Evolutionary conservation across 2,329 filamentous ascomycete genomes (phyloP), one percentile per base, ranked within the genome.

Genomic region (Sordariomycetes sp.): DNA sequence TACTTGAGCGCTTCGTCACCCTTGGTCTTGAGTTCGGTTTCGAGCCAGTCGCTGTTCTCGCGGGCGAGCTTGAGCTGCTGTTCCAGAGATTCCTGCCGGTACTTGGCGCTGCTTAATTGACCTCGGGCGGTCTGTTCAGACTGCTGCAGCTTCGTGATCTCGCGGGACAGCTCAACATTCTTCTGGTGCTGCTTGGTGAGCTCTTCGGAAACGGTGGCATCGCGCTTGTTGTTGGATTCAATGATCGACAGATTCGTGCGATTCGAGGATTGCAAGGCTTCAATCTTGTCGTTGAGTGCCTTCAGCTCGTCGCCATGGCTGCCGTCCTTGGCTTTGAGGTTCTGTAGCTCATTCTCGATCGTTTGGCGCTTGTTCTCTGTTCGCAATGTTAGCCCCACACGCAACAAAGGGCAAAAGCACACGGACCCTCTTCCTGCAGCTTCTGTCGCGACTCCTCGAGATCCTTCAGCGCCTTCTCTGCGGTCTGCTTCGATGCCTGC

Each of bases 1-100:
- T 84, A 90, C 51, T 88, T 94, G 44, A 90, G 74, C 31, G 86
- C 79, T 53, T 98, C 92, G 8, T 80, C 75, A 41, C 75, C 81
- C 62, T 94, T 94, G 1, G 85, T 88, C 64, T 94, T 90, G 16
- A 96, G 72, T 57, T 98, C 92, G 27, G 72, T 79, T 51, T 95
- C 86, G 36, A 92, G 82, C 84, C 87, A 98, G 47, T 96, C 90
- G 43, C 86, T 85, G 62, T 87, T 94, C 49, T 82, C 83, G 54
- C 86, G 87, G 14, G 90, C 77, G 36, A 93, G 69, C 27, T 94
- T 86, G 23, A 96, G 71, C 55, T 96, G 88, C 55, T 95, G 88
- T 56, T 92, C 80, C 10, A 96, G 66, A 20, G 79, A 83, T 51
- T 95, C 86, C 55, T 95, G 87, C 42, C 85, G 81, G 65, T 94